Evolutionary conservation across 139 green algal species (phyloP), one percentile per base, ranked within the genome.

Genomic region (Closterium sp.): DNA sequence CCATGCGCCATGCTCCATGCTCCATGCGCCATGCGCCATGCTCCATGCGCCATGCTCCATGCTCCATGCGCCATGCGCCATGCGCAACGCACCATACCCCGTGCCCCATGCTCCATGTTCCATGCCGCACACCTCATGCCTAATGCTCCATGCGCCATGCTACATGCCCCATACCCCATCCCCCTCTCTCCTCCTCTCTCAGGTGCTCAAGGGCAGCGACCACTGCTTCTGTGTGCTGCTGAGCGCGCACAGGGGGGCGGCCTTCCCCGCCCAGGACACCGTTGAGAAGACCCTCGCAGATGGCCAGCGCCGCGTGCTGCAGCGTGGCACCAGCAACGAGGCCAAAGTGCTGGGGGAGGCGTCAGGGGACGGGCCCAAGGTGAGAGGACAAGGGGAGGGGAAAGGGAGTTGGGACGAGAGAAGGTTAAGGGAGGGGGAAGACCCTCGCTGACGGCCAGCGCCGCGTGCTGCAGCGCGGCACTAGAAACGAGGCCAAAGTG

Each of bases 151-250:
- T 9, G 13, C 5, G 1, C 38, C 17, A 79, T 79, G 17, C 17
- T 13, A 27, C 19, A 79, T 79, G 62, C 62, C 62, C 11, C 62
- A 79, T 24, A 2, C 62, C 62, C 11, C 45, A 7, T 1, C 3
- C 32, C 3, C 32, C 3, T 3, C 32, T 3, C 32, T 38, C 32
- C 32, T 3, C 32, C 32, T 3, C 7, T 9, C 87, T 10, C 70
- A 95, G 95, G 93, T 97, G 0, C 89, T 97, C 11, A 90, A 90
- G 21, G 86, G 94, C 31, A 42, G 84, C 17, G 94, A 94, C 24
- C 93, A 96, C 73, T 97, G 96, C 89, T 97, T 96, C 90, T 96
- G 94, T 73, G 96, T 97, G 2, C 91, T 97, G 87, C 91, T 97
- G 21, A 96, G 96, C 86, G 95, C 94, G 1, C 73, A 95, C 1